Conservation (phyloP, 1,139 yeast species). For the Pichia sp. region DNA sequence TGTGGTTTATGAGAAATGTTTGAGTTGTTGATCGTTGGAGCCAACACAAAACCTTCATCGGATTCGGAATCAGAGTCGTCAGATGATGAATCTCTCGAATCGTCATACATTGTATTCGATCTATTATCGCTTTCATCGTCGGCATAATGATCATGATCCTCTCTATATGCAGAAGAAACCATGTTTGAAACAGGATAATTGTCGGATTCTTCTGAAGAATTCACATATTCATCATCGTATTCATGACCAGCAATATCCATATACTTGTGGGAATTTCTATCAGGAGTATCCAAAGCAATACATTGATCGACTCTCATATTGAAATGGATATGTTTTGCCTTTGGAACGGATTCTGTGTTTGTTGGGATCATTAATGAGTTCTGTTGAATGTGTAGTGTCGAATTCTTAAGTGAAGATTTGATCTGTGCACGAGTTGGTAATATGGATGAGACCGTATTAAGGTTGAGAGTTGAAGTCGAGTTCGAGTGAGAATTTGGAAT, state of each 20-base stretch:
- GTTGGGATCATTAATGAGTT: not conserved
- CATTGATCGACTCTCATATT: slow-evolving; percentile 94
- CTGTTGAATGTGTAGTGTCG: slow-evolving; percentile 11
- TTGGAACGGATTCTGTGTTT: slow-evolving; percentile 11
- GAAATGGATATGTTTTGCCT: slow-evolving; percentile 76
- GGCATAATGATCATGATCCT: slow-evolving; percentile 18
- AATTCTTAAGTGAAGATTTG: slow-evolving; percentile 20
- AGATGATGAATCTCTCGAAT: slow-evolving; percentile 12
- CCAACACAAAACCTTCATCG: slow-evolving; percentile 33
- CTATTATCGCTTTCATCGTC: slow-evolving; percentile 22
- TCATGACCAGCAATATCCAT: not conserved
- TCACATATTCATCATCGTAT: slow-evolving; percentile 23
- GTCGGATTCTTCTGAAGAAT: slow-evolving; percentile 29
- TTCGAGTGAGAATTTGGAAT: not conserved
- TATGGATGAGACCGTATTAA: not conserved
- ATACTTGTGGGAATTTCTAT: slow-evolving; percentile 50
- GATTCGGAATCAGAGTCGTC: slow-evolving; percentile 6
- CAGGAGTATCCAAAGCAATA: slow-evolving; percentile 53
- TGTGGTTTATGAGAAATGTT: slow-evolving; percentile 29
- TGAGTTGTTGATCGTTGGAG: slow-evolving; percentile 19
- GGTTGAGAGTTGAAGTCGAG: not conserved
- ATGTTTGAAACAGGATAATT: slow-evolving; percentile 18
- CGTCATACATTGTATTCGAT: slow-evolving; percentile 19
- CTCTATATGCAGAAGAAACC: slow-evolving; percentile 10
- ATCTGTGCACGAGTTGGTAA: slow-evolving; percentile 7